These are phyloP conservation scores for Phylloporus sp. DNA, from an alignment of 768 basidiomycete genomes.

Conservation along the genomic window DNA sequence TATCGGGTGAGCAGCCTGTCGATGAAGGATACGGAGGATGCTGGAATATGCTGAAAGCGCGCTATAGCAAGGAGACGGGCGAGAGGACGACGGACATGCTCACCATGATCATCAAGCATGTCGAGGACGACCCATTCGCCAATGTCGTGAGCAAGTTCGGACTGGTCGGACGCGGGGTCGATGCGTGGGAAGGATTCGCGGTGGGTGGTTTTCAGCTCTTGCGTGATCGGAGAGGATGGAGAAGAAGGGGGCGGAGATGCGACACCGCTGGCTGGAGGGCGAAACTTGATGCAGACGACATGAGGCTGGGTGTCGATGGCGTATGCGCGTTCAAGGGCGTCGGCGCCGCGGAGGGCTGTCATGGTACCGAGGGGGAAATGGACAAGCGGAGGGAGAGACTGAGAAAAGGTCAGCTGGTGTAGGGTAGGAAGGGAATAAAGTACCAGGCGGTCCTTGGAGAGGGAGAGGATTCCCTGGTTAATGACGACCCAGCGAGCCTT, in stretches of 20 bases:
- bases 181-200: neutral
- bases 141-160: neutral
- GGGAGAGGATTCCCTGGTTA: slow-evolving; percentile 46
- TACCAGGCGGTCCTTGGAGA: slow-evolving; percentile 53
- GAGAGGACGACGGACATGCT: neutral
- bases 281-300: slow-evolving; percentile 42
- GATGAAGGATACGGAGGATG: slow-evolving; percentile 50
- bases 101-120: slow-evolving; percentile 44
- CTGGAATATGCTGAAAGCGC: slow-evolving; percentile 39
- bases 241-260: slow-evolving; percentile 17
- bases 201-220: slow-evolving; percentile 4
- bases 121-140: slow-evolving; percentile 52
- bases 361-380: slow-evolving; percentile 38
- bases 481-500: slow-evolving; percentile 59
- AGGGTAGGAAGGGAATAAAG: slow-evolving; percentile 15
- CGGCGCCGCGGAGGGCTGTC: slow-evolving; percentile 40
- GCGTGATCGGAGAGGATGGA: slow-evolving; percentile 25
- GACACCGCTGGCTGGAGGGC: neutral
- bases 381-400: slow-evolving; percentile 40
- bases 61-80: neutral
- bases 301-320: slow-evolving; percentile 20
- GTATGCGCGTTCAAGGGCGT: slow-evolving; percentile 35
- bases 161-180: slow-evolving; percentile 1
- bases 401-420: slow-evolving; percentile 2
- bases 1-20: slow-evolving; percentile 33